A percentile compares a stretch with the other conserved stretches of the same genome.
Evolutionary conservation across 2,329 filamentous ascomycete species (phyloP).

Genomic region (Diaporthe longicolla): DNA sequence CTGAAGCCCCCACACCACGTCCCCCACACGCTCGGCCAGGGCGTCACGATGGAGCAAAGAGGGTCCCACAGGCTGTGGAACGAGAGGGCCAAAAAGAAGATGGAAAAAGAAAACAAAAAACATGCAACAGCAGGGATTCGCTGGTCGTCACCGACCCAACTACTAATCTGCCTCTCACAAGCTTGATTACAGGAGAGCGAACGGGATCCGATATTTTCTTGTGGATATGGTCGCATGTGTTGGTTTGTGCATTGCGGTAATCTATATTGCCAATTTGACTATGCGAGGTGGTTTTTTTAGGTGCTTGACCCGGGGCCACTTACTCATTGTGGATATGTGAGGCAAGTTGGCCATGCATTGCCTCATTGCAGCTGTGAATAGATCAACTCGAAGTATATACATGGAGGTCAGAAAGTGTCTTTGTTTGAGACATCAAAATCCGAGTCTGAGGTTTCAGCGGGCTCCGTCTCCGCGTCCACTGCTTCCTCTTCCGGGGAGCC

Average conservation of each 20-base stretch:
- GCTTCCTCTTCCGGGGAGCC: not conserved
- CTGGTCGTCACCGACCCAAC: conserved; percentile 26
- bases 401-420: not conserved
- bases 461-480: not conserved
- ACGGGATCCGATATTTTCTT: conserved; percentile 27
- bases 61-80: not conserved
- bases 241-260: not conserved
- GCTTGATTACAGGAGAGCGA: conserved; percentile 27
- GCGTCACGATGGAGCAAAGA: not conserved
- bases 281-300: not conserved
- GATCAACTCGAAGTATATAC: not conserved
- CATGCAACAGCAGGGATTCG: conserved; percentile 29
- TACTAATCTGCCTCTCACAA: conserved; percentile 25
- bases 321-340: too few species aligned
- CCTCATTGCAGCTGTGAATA: not conserved
- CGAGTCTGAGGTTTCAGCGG: not conserved
- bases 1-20: not conserved
- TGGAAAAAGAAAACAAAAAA: not conserved
- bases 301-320: too few species aligned
- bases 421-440: not conserved
- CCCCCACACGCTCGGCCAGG: not conserved
- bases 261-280: not conserved
- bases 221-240: conserved; percentile 15
- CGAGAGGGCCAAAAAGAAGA: not conserved
- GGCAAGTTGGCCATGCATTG: not conserved